These are phyloP conservation scores for Haematococcus lacustris DNA, from an alignment of 139 green algal genomes.

Conservation along the genomic window DNA sequence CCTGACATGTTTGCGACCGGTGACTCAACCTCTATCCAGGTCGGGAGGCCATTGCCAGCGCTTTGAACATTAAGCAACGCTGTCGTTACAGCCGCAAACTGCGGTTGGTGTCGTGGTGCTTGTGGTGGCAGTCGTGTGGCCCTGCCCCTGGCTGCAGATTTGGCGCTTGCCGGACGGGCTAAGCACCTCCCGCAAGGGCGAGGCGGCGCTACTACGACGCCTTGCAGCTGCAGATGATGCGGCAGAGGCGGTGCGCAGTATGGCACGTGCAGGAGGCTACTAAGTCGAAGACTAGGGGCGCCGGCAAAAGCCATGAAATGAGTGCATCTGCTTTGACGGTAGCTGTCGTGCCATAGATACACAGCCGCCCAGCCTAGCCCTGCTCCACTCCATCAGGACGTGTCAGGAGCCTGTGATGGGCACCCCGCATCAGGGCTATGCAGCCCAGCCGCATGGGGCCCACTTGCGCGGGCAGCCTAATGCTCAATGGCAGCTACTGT, in stretches of 20 bases:
- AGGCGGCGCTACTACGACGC: conserved; percentile 17
- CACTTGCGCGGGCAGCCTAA: too few relatives aligned
- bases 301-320: too few relatives aligned
- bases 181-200: conserved; percentile 12
- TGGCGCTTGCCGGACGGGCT: conserved; percentile 29
- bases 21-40: conserved; percentile 22
- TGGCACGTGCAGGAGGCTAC: too few relatives aligned
- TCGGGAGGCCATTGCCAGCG: conserved; percentile 1
- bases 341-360: too few relatives aligned
- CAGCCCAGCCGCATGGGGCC: too few relatives aligned
- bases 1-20: conserved; percentile 41
- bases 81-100: background rate
- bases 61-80: background rate
- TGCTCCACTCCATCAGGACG: too few relatives aligned
- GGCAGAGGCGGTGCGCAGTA: conserved; percentile 12
- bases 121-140: background rate
- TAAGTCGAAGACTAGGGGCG: too few relatives aligned
- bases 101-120: background rate
- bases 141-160: conserved; percentile 10
- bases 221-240: conserved; percentile 25
- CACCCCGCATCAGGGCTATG: too few relatives aligned
- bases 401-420: too few relatives aligned
- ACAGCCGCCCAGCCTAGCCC: too few relatives aligned
- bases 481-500: too few relatives aligned
- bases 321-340: too few relatives aligned